phyloP scores from a whole-genome alignment of 2,329 filamentous ascomycete genomes.

The Fusarium tupiense region DNA sequence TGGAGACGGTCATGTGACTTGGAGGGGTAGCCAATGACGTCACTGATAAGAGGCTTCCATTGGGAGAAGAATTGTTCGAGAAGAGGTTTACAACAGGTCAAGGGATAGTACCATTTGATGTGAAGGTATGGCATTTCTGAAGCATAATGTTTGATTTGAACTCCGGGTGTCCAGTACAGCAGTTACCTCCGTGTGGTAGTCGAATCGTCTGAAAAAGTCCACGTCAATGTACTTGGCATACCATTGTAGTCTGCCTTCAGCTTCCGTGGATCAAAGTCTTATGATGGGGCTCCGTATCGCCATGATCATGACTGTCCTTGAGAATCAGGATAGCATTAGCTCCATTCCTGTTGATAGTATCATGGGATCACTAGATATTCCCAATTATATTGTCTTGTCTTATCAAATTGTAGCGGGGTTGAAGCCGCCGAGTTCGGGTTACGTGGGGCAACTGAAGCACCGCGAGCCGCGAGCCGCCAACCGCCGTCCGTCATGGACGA shows the following conservation, averaged over 20 bases:
- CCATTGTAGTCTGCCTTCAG: neutral
- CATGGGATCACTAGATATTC: neutral
- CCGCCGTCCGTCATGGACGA: constrained; percentile 24
- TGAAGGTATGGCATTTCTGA: neutral
- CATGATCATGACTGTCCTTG: neutral
- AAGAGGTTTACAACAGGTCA: neutral
- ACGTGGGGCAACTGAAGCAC: constrained; percentile 39
- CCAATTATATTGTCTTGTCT: neutral
- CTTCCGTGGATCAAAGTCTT: neutral
- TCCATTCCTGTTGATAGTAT: neutral
- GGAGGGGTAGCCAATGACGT: constrained; percentile 30
- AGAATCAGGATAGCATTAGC: neutral
- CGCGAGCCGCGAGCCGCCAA: constrained; percentile 34
- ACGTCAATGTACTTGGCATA: neutral
- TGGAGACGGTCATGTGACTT: constrained; percentile 32
- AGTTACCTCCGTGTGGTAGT: too few relatives aligned
- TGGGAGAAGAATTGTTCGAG: neutral
- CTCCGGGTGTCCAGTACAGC: too few relatives aligned
- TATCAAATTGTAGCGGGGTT: constrained; percentile 36
- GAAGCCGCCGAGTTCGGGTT: constrained; percentile 37
- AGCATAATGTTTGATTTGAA: neutral
- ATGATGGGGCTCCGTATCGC: neutral
- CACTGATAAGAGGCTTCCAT: constrained; percentile 8
- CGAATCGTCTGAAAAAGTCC: too few relatives aligned
- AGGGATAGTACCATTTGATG: neutral